These are phyloP conservation scores for Fusarium bulbicola DNA, from an alignment of 2,329 filamentous ascomycete species.

Conservation along the genomic window DNA sequence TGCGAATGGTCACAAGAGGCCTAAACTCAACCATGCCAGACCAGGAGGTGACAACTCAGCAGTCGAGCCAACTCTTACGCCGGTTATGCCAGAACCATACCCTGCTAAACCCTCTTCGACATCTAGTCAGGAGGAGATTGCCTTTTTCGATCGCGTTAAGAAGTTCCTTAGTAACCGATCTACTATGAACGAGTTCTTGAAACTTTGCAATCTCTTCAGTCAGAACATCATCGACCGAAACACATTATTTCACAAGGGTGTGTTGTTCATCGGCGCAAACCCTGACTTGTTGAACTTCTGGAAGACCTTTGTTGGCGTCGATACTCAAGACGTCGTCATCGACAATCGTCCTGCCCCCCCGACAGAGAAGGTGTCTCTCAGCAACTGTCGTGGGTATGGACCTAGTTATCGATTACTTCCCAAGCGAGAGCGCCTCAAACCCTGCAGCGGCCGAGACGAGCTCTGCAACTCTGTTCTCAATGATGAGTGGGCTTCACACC, in stretches of 20 bases:
- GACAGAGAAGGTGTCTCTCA: constrained; percentile 85
- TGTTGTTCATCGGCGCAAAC: constrained; percentile 87
- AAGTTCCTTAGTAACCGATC: constrained; percentile 95
- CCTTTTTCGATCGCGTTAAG: constrained; percentile 96
- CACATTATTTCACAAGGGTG: constrained; percentile 82
- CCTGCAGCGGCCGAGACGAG: constrained; percentile 93
- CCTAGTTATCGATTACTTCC: constrained; percentile 95
- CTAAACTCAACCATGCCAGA: constrained; percentile 78
- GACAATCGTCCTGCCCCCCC: constrained; percentile 81
- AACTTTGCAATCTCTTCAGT: constrained; percentile 94
- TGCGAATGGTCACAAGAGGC: constrained; percentile 65
- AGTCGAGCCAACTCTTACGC: constrained; percentile 87
- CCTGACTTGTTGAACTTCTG: constrained; percentile 90
- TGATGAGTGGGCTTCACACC: constrained; percentile 98
- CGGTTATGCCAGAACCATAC: constrained; percentile 86
- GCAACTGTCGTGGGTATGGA: constrained; percentile 93
- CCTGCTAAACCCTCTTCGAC: constrained; percentile 76
- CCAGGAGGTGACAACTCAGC: constrained; percentile 66
- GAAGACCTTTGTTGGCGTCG: constrained; percentile 82
- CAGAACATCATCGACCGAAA: constrained; percentile 91
- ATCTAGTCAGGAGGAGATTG: constrained; percentile 85
- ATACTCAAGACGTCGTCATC: constrained; percentile 79
- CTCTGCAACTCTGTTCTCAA: constrained; percentile 94
- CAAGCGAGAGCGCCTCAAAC: constrained; percentile 88
- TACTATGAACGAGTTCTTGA: constrained; percentile 94